phyloP scores from a whole-genome alignment of 2,329 filamentous ascomycete genomes.

The Fusarium xyrophilum region DNA sequence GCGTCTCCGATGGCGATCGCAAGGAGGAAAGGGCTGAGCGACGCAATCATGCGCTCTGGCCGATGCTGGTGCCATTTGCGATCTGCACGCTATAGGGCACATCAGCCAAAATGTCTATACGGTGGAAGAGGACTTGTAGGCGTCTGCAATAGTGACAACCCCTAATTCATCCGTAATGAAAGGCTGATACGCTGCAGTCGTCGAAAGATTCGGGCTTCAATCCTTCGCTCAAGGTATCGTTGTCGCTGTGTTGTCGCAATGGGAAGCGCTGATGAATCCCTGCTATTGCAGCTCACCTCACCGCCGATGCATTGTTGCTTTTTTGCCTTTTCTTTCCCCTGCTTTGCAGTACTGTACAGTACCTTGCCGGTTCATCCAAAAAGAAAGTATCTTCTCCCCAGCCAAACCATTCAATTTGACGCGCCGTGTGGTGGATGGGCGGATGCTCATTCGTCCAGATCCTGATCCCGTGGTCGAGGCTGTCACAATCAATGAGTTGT shows the following conservation, averaged over 20 bases:
- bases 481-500: constrained; percentile 11
- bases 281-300: constrained; percentile 27
- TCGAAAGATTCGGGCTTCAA: not conserved
- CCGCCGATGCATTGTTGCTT: constrained; percentile 23
- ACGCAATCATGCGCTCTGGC: not conserved
- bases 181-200: not conserved
- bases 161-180: not conserved
- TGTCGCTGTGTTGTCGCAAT: not conserved
- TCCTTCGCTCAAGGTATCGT: not conserved
- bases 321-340: constrained; percentile 5
- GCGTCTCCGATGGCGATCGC: not conserved
- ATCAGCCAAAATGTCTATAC: not conserved
- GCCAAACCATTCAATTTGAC: constrained; percentile 6
- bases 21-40: not conserved
- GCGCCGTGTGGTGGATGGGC: constrained; percentile 40
- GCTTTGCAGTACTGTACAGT: not conserved
- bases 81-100: not conserved
- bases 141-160: not conserved
- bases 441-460: constrained; percentile 33
- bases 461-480: constrained; percentile 17
- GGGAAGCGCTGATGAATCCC: not conserved
- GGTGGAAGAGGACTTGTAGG: not conserved
- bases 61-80: not conserved
- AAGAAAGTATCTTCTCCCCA: not conserved
- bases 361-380: not conserved